Evolutionary conservation across 1,284 basidiomycete species (phyloP).

Genomic region (Apiotrichum sp.): DNA sequence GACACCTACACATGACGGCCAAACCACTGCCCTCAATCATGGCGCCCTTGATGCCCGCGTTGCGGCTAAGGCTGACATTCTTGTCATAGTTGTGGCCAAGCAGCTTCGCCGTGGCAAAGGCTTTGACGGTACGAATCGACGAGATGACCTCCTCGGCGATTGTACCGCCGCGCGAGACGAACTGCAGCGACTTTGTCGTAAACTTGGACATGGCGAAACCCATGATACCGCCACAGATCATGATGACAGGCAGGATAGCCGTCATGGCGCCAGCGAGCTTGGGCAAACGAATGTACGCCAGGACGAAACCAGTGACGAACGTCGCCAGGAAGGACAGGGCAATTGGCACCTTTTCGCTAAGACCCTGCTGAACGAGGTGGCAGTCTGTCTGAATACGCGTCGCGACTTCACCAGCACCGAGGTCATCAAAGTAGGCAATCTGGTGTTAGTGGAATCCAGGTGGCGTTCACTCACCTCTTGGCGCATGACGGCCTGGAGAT

Average conservation of each 20-base stretch:
- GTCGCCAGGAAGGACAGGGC: constrained; percentile 47
- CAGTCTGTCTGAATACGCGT: constrained; percentile 78
- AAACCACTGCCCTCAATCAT: constrained; percentile 63
- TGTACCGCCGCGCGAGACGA: constrained; percentile 74
- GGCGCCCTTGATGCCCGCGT: constrained; percentile 61
- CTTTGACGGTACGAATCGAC: constrained; percentile 60
- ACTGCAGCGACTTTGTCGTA: constrained; percentile 56
- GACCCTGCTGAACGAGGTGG: constrained; percentile 75
- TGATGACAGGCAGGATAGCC: constrained; percentile 83
- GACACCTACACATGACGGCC: constrained; percentile 54
- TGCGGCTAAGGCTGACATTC: constrained; percentile 56
- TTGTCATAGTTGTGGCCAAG: constrained; percentile 65
- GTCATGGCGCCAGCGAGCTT: constrained; percentile 81
- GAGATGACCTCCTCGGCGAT: constrained; percentile 88
- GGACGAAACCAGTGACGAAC: constrained; percentile 73
- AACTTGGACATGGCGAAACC: constrained; percentile 37
- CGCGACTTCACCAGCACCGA: constrained; percentile 91
- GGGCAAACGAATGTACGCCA: constrained; percentile 60
- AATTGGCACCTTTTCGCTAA: constrained; percentile 72
- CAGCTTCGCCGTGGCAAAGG: constrained; percentile 74
- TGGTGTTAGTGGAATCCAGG: not conserved
- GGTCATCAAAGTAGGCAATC: constrained; percentile 87
- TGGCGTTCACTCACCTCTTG: constrained; percentile 39
- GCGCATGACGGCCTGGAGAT: constrained; percentile 46
- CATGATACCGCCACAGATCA: constrained; percentile 56